Evolutionary conservation across 768 basidiomycete genomes (phyloP).

Genomic region (Ramaria rubella): DNA sequence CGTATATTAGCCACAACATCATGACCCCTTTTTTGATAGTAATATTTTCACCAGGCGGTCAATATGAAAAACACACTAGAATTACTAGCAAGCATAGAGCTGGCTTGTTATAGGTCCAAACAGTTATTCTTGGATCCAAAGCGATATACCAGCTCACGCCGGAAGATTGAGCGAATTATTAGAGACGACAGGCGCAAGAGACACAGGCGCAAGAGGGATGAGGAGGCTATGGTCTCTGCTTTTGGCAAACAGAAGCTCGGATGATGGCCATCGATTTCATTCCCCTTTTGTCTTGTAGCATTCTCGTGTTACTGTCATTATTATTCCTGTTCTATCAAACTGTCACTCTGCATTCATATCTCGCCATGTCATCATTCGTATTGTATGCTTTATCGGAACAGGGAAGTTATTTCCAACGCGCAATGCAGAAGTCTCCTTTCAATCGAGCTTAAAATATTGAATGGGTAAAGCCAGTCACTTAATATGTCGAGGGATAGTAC

Average conservation of each 20-base stretch:
- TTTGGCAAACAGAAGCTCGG: slow-evolving; percentile 52
- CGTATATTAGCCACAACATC: slow-evolving; percentile 18
- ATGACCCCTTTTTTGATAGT: slow-evolving; percentile 12
- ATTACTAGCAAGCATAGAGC: slow-evolving; percentile 75
- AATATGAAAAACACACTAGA: slow-evolving; percentile 81
- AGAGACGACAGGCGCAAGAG: slow-evolving; percentile 78
- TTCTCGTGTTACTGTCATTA: neutral
- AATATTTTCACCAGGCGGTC: slow-evolving; percentile 46
- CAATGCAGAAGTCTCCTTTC: too few relatives aligned
- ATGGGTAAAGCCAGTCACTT: too few relatives aligned
- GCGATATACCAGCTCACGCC: slow-evolving; percentile 53
- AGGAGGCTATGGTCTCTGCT: slow-evolving; percentile 74
- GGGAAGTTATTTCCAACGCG: too few relatives aligned
- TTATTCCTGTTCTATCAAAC: neutral
- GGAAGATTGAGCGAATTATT: slow-evolving; percentile 73
- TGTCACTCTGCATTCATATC: slow-evolving; percentile 1
- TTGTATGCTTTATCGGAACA: neutral
- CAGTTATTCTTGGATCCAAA: slow-evolving; percentile 63
- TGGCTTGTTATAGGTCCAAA: slow-evolving; percentile 75
- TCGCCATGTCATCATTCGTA: slow-evolving; percentile 4
- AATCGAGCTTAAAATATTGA: too few relatives aligned
- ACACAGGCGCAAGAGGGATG: slow-evolving; percentile 77
- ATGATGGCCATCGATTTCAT: slow-evolving; percentile 14
- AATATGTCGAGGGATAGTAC: too few relatives aligned
- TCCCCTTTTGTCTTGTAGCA: neutral